Evolutionary conservation across 2,329 filamentous ascomycete genomes (phyloP), one percentile per base, ranked within the genome.

Genomic region (Paecilomyces dactylethromorphus): DNA sequence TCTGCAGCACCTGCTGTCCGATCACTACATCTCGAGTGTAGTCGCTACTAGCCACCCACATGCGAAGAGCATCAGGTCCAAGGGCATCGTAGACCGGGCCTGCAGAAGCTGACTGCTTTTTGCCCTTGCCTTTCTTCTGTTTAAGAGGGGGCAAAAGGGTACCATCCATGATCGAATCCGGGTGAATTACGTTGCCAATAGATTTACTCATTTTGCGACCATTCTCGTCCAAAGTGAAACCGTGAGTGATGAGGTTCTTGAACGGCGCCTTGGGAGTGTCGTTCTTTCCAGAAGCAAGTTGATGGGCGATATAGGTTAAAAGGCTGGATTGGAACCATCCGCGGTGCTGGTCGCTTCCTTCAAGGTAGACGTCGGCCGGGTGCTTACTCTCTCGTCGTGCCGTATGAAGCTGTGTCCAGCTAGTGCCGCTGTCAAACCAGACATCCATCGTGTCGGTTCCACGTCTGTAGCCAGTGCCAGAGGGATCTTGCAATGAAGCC

Each of bases 191-290:
- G 69, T 99, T 99, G 15, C 94, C 94, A 1, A 97, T 78, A 0
- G 92, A 97, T 74, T 99, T 99, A 71, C 92, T 97, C 94, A 99
- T 99, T 74, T 99, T 99, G 71, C 90, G 91, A n/a, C 92, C 92
- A 35, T 89, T 79, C 55, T 88, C 83, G 67, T 99, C 94, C 1
- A 99, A 84, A 0, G 91, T 92, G 71, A 99, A 99, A 0, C 94
- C 94, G 70, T 99, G 94, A 0, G 94, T 99, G 61, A 97, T 87
- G n/a, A 99, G 81, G 3, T 86, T 90, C 69, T 87, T 89, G 78
- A 95, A 99, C 0, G 94, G 94, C 0, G 93, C 82, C 63, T 73
- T 74, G 32, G 77, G 63, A 3, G 59, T 67, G 4, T 72, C 66
- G 0, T 61, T 64, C 4, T 70, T 66, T 0, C 69, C 63, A 1